Evolutionary conservation across 2,329 filamentous ascomycete genomes (phyloP), one percentile per base, ranked within the genome.

Genomic region (Canariomyces notabilis): DNA sequence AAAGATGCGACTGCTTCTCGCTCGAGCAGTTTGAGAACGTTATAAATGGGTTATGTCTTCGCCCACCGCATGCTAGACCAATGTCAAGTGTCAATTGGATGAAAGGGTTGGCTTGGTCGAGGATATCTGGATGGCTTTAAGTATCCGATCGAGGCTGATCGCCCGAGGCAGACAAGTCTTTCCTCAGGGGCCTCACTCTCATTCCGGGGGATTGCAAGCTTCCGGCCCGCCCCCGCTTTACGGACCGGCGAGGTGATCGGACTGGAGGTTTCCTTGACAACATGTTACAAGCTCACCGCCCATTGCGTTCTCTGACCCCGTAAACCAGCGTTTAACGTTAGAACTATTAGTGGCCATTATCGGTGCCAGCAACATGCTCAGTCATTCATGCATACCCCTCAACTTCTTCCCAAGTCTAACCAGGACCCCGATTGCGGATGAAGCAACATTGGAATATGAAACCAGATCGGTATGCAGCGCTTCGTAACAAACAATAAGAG

Each of bases 231-330:
- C n/a, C 26, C 29, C 14, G 23, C n/a, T n/a, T n/a, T n/a, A n/a
- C n/a, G n/a, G n/a, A n/a, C n/a, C 11, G 11, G 18, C 20, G 33
- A 19, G 11, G 19, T 9, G 23, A 19, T 29, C 35, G 32, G 32
- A 6, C 33, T 9, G 26, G 35, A 6, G 37, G 31, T 37, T 36
- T 39, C 31, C 42, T 51, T 49, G 49, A n/a, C 6, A 37, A 26
- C 41, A 40, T 29, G 42, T 43, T n/a, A 39, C 39, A 44, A 22
- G 21, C 23, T 50, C 50, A 53, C 50, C 50, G 50, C 50, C 44
- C 37, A 44, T 53, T 53, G 33, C 29, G 15, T 45, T 33, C 14
- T 42, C 26, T 33, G 26, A 41, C 22, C n/a, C 42, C 42, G 19
- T 47, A 44, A 48, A 50, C 48, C 40, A 40, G 20, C n/a, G n/a